Conservation (phyloP, 805 yeast genomes). For the Barnettozyma wickerhamii region DNA sequence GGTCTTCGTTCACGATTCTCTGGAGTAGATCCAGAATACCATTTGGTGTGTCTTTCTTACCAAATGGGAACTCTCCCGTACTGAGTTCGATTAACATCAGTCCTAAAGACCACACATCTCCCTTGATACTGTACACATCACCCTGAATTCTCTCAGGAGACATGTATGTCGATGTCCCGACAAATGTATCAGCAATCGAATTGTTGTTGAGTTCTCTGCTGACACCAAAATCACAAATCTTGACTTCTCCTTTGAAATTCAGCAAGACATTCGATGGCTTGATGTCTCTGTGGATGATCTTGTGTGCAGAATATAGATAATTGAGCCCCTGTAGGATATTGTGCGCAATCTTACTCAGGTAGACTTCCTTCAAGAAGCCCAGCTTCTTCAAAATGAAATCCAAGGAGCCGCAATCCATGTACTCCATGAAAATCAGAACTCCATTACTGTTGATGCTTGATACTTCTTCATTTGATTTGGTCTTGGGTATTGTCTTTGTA, state of each 20-base stretch:
- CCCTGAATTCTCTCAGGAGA: conserved; percentile 98
- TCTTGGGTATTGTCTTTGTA: conserved; percentile 2
- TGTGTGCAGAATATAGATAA: conserved; percentile 76
- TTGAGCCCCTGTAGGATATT: conserved; percentile 77
- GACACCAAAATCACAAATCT: conserved; percentile 96
- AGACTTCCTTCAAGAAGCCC: conserved; percentile 64
- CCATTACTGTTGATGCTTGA: conserved; percentile 40
- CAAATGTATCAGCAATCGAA: conserved; percentile 95
- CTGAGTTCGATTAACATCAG: conserved; percentile 86
- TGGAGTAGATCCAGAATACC: conserved; percentile 89
- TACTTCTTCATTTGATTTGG: conserved; percentile 16
- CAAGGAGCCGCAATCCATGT: conserved; percentile 90
- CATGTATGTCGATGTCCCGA: conserved; percentile 97
- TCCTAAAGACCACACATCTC: conserved; percentile 97
- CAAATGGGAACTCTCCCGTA: conserved; percentile 78
- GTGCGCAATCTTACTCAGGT: conserved; percentile 68
- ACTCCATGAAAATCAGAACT: conserved; percentile 91
- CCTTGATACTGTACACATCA: conserved; percentile 85
- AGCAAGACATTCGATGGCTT: conserved; percentile 92
- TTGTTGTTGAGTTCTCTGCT: conserved; percentile 79
- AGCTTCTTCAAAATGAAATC: conserved; percentile 65
- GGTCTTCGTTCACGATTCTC: conserved; percentile 88
- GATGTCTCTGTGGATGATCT: conserved; percentile 92
- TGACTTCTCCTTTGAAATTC: conserved; percentile 81
- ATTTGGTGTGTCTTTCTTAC: conserved; percentile 61